A percentile compares a stretch with the other conserved stretches of the same genome.
Evolutionary conservation across 129 eudicot genomes (phyloP).

Genomic region (Artemisia annua): DNA sequence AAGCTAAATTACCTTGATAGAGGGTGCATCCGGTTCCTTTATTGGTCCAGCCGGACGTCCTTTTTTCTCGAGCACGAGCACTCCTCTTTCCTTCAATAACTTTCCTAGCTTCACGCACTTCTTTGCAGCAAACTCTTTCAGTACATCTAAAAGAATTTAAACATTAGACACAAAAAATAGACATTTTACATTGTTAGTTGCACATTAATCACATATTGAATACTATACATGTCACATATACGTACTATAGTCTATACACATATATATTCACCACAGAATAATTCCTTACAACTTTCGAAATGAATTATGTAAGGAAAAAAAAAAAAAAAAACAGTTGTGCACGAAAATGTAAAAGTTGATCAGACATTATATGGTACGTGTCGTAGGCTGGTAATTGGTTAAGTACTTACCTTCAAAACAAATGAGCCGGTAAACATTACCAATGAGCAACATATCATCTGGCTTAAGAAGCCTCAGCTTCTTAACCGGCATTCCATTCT

Average conservation of each 20-base stretch:
- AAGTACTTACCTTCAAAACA: constrained; percentile 63
- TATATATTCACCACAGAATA: too few relatives aligned
- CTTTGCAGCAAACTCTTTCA: constrained; percentile 64
- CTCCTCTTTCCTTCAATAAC: constrained; percentile 53
- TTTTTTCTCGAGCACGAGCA: constrained; percentile 35
- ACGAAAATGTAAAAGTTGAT: too few relatives aligned
- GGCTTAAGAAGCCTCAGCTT: constrained; percentile 71
- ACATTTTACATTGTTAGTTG: background rate
- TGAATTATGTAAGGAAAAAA: too few relatives aligned
- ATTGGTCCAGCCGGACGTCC: background rate
- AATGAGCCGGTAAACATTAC: constrained; percentile 70
- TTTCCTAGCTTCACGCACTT: constrained; percentile 64
- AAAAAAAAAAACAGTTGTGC: too few relatives aligned
- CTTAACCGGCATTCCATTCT: constrained; percentile 45
- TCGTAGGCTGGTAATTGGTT: background rate
- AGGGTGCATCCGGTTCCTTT: constrained; percentile 2
- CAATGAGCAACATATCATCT: constrained; percentile 58
- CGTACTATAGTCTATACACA: too few relatives aligned
- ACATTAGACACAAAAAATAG: background rate
- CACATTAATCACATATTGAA: too few relatives aligned
- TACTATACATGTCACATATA: too few relatives aligned
- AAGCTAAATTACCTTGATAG: constrained; percentile 31
- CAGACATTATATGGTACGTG: too few relatives aligned
- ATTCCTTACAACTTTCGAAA: too few relatives aligned
- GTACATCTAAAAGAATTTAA: constrained; percentile 35